Conservation (phyloP, 768 basidiomycete genomes). For the Tylopilus sp. region DNA sequence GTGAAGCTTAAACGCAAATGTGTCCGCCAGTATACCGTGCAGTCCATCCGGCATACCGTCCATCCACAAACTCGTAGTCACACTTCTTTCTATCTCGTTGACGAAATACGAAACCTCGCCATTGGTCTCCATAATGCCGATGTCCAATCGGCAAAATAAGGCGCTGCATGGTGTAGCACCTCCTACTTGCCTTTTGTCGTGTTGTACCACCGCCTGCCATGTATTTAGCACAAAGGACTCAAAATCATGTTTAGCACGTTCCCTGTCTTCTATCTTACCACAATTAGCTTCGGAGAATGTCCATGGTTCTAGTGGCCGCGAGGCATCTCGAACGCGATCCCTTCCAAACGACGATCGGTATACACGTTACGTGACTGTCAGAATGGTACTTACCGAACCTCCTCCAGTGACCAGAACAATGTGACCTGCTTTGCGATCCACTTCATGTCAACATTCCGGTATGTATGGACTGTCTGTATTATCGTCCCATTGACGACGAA, state of each 20-base stretch:
- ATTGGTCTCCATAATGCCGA: neutral
- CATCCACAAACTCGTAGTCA: neutral
- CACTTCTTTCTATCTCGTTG: neutral
- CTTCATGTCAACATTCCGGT: fast-evolving
- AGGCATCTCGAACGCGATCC: neutral
- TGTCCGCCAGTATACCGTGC: neutral
- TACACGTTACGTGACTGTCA: neutral
- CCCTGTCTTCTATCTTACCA: neutral
- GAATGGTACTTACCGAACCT: neutral
- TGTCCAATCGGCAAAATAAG: neutral
- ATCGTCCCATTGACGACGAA: neutral
- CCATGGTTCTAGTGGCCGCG: neutral
- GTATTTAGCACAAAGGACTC: neutral
- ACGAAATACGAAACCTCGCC: neutral
- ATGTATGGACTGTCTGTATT: neutral
- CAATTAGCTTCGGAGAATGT: neutral
- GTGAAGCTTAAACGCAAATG: neutral
- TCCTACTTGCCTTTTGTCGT: neutral
- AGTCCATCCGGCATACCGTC: neutral
- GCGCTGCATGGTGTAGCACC: neutral
- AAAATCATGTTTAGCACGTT: neutral
- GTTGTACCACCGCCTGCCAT: neutral
- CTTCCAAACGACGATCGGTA: no score
- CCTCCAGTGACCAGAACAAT: neutral
- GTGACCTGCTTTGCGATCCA: neutral